Base-by-base conservation (phyloP, 352 stramenopile genomes). In the Globisporangium polare region DNA sequence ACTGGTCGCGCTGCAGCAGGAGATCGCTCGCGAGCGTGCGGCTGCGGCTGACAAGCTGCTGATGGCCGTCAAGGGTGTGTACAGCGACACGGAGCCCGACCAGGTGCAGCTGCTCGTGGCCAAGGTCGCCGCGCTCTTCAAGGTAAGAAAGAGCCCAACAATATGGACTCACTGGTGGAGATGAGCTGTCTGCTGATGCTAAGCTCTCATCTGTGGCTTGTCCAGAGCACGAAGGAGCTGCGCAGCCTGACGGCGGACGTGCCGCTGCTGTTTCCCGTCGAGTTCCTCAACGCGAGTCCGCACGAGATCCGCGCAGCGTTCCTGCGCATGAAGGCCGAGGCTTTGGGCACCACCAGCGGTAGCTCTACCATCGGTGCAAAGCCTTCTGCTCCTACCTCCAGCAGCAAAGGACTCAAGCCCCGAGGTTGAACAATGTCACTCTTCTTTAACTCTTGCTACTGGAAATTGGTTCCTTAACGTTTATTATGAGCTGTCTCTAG, bases 231-330 rank as follows among this genome's bases (percentile, higher is more conserved):
- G 10, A 89, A 88, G 43, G 89, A 97, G 53, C 66, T 96, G 27
- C 90, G 88, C 35, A 94, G 90, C 58, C 75, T 96, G 12, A 79
- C 81, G 1, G 88, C 89, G 6, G 83, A 96, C 65, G 87, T 83
- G 20, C 64, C 73, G 13, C 67, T 71, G 15, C 62, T 95, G 31
- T 96, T 97, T 47, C 88, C 88, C 0, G 49, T 60, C 41, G 88
- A 97, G 54, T 93, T 96, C 63, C 67, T 93, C 41, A 87, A 90
- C 50, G 85, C 79, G 0, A 69, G 89, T 29, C 63, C 88, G 42
- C 52, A 53, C 20, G 71, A 86, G 20, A 75, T 95, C 65, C 80
- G 77, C 39, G 58, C 67, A 10, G 74, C 63, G 7, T 95, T 94
- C 60, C 53, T 87, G 17, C 71, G 68, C 13, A 72, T 73, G 59